These are phyloP conservation scores for Debaryomyces tyrocola DNA, from an alignment of 805 yeast species.

Conservation along the genomic window DNA sequence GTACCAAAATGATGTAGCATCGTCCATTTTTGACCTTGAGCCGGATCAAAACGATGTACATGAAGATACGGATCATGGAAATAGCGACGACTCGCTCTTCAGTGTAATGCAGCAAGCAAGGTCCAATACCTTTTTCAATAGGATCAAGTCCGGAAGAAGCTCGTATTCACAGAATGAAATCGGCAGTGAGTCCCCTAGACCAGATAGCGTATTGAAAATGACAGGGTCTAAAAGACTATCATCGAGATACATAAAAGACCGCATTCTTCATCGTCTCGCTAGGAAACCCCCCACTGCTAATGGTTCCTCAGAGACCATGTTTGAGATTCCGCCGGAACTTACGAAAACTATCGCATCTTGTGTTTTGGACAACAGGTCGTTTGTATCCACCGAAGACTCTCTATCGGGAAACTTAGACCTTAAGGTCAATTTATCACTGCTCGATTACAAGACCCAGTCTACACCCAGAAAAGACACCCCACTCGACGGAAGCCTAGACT, in stretches of 20 bases:
- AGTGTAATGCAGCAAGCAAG: background rate
- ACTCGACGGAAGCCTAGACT: background rate
- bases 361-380: constrained; percentile 1
- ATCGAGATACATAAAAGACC: background rate
- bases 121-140: background rate
- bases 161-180: too few species aligned
- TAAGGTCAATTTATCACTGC: background rate
- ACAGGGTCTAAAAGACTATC: background rate
- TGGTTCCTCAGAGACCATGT: background rate
- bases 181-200: too few species aligned
- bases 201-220: background rate
- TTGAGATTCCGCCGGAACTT: background rate
- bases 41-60: too few species aligned
- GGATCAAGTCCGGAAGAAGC: too few species aligned
- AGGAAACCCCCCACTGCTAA: background rate
- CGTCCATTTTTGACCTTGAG: too few species aligned
- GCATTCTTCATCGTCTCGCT: background rate
- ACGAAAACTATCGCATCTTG: background rate
- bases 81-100: too few species aligned
- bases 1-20: too few species aligned
- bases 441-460: background rate
- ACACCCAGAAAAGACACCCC: background rate
- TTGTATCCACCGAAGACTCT: background rate
- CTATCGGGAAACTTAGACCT: background rate
- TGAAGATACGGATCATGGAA: too few species aligned